Conservation (phyloP, 169 alveolate species). For the Cryptosporidium sp. region DNA sequence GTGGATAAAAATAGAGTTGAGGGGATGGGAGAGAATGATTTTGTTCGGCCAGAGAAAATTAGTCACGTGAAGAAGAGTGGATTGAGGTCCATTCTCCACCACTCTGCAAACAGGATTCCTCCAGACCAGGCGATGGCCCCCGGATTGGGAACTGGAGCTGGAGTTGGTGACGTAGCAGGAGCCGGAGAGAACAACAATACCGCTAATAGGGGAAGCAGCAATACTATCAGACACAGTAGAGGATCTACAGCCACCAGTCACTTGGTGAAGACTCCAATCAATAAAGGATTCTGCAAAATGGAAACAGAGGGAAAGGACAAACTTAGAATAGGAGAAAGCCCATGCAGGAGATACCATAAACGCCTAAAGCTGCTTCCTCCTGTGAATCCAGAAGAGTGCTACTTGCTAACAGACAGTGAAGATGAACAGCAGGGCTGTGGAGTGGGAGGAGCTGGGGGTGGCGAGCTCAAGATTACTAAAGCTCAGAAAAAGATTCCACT, state of each 20-base stretch:
- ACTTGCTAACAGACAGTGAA: slow-evolving; percentile 60
- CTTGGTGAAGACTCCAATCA: slow-evolving; percentile 50
- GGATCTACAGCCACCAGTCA: background rate
- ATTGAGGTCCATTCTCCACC: slow-evolving; percentile 57
- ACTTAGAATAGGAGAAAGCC: slow-evolving; percentile 55
- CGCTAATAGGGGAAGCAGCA: background rate
- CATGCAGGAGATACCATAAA: slow-evolving; percentile 69
- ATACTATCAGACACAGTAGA: background rate
- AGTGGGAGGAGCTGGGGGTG: background rate
- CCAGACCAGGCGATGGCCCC: background rate
- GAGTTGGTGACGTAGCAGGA: background rate
- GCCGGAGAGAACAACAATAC: slow-evolving; percentile 7
- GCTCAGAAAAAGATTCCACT: slow-evolving; percentile 49
- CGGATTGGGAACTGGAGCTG: background rate
- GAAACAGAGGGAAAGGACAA: slow-evolving; percentile 45
- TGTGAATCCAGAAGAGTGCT: slow-evolving; percentile 47
- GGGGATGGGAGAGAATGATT: slow-evolving; percentile 18
- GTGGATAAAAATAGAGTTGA: slow-evolving; percentile 8
- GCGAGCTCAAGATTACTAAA: slow-evolving; percentile 3
- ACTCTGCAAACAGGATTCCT: slow-evolving; percentile 51
- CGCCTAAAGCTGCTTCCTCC: slow-evolving; percentile 63
- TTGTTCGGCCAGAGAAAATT: slow-evolving; percentile 65
- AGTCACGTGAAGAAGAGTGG: slow-evolving; percentile 69
- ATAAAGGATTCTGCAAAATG: slow-evolving; percentile 15
- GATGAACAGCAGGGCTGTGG: slow-evolving; percentile 22